Conservation (phyloP, 1,284 basidiomycete species). For the Phellopilus nigrolimitatus region DNA sequence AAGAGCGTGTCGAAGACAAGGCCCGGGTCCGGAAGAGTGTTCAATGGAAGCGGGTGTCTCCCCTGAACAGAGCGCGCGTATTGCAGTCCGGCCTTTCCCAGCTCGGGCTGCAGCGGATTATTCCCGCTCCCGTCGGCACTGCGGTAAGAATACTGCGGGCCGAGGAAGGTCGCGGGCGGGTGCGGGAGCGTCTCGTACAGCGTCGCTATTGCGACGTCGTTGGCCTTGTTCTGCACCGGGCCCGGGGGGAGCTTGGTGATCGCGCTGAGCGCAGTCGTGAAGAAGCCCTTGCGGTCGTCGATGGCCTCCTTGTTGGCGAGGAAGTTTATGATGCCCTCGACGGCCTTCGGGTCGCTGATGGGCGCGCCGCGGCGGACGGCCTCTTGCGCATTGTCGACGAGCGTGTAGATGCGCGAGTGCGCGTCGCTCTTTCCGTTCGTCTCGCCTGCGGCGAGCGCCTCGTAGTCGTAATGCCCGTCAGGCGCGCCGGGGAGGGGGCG, state of each 20-base stretch:
- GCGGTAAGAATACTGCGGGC: conserved; percentile 31
- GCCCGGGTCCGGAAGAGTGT: conserved; percentile 42
- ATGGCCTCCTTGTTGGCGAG: conserved; percentile 30
- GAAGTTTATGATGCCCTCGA: conserved; percentile 24
- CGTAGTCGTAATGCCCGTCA: conserved; percentile 22
- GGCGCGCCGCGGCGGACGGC: conserved; percentile 14
- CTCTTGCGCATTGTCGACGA: conserved; percentile 12
- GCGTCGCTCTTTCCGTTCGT: conserved; percentile 10
- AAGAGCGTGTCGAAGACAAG: conserved; percentile 47
- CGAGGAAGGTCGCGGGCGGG: conserved; percentile 41
- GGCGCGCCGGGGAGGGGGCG: conserved; percentile 18
- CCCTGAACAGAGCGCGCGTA: conserved; percentile 45
- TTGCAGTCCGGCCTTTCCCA: conserved; percentile 40
- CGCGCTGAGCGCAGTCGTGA: conserved; percentile 29
- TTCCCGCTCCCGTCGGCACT: conserved; percentile 41
- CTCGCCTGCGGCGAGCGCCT: conserved; percentile 17
- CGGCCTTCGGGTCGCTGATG: conserved; percentile 15
- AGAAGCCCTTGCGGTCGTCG: conserved; percentile 35
- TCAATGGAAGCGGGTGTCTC: conserved; percentile 27
- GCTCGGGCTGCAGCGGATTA: conserved; percentile 34
- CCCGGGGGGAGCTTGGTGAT: conserved; percentile 30
- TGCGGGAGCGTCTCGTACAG: conserved; percentile 48
- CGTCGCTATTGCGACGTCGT: conserved; percentile 26
- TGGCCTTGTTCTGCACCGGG: conserved; percentile 23
- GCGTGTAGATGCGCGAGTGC: conserved; percentile 18